Evolutionary conservation across 345 rosid species (phyloP).

Genomic region (Cardamine resedifolia): DNA sequence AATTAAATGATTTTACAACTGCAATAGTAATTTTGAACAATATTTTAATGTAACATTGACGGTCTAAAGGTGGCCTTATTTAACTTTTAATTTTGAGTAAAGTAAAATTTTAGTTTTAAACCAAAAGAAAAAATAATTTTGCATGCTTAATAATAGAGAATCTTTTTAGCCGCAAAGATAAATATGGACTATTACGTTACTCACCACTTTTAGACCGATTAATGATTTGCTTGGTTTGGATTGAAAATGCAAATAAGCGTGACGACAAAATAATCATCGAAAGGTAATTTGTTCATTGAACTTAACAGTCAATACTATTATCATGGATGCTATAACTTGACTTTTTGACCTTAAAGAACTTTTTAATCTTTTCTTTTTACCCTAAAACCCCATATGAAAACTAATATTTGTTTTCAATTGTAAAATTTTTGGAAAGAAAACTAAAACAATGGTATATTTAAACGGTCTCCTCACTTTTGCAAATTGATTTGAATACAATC

Average conservation of each 20-base stretch:
- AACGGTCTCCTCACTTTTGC: neutral
- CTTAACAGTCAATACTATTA: neutral
- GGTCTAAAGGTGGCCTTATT: neutral
- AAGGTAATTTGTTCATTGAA: neutral
- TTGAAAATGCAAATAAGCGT: slow-evolving; percentile 26
- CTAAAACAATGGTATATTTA: neutral
- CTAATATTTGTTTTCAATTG: neutral
- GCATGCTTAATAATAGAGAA: slow-evolving; percentile 25
- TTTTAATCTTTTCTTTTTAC: neutral
- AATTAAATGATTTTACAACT: neutral
- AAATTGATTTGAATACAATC: neutral
- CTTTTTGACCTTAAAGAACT: neutral
- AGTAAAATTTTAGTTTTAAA: neutral
- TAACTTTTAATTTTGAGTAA: neutral
- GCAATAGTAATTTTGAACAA: neutral
- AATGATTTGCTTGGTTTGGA: slow-evolving; percentile 26
- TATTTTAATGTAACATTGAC: neutral
- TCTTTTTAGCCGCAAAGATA: slow-evolving; percentile 24
- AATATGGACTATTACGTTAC: slow-evolving; percentile 30
- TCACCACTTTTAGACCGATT: slow-evolving; percentile 4
- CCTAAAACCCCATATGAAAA: neutral
- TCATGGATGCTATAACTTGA: neutral
- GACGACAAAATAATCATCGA: slow-evolving; percentile 26
- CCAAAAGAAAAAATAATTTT: neutral
- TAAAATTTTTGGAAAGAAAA: neutral